phyloP scores from a whole-genome alignment of 495 filamentous ascomycete genomes.

The Neurospora sp. region DNA sequence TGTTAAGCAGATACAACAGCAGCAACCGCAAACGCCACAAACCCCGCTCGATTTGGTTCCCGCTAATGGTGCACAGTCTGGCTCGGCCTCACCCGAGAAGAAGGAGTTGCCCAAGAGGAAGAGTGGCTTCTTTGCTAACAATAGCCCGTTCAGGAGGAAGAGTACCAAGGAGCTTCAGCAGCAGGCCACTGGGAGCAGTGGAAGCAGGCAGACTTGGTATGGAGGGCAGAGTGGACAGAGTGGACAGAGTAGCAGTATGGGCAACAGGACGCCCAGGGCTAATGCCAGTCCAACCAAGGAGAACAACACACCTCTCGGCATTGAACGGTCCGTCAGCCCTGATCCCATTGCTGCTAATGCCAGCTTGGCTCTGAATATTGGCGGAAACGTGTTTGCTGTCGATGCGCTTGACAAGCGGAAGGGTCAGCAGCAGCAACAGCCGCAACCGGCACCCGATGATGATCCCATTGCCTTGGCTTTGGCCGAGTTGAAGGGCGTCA shows the following conservation, averaged over 20 bases:
- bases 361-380: constrained; percentile 91
- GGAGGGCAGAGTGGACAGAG: background rate
- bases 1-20: constrained; percentile 40
- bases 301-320: constrained; percentile 23
- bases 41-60: constrained; percentile 6
- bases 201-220: background rate
- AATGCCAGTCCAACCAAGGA: constrained; percentile 10
- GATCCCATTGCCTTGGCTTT: constrained; percentile 92
- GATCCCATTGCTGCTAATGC: constrained; percentile 91
- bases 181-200: background rate
- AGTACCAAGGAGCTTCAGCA: constrained; percentile 65
- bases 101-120: constrained; percentile 61
- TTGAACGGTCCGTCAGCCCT: constrained; percentile 46
- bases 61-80: constrained; percentile 2
- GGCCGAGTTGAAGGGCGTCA: constrained; percentile 80
- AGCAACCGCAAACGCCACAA: constrained; percentile 24
- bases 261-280: background rate
- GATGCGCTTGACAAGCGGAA: constrained; percentile 59
- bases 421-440: constrained; percentile 20
- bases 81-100: constrained; percentile 45
- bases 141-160: constrained; percentile 91
- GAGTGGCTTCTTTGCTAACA: constrained; percentile 86
- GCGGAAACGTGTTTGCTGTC: constrained; percentile 93
- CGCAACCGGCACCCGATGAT: constrained; percentile 30
- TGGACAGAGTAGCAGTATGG: background rate